Base-by-base conservation (phyloP, 2,329 filamentous ascomycete genomes). In the Calonectria naviculata region DNA sequence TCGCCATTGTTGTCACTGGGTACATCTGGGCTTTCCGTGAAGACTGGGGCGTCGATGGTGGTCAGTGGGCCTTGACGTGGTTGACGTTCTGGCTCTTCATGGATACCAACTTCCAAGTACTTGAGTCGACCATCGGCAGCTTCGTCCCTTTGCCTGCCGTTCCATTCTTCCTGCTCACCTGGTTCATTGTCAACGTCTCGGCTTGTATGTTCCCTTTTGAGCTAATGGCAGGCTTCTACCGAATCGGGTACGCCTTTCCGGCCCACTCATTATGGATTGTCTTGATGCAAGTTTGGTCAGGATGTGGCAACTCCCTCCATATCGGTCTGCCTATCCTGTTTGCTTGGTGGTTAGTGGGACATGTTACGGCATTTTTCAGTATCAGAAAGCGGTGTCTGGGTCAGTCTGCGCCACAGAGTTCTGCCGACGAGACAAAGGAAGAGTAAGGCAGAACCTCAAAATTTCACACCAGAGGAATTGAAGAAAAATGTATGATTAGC, bases 1-100 rank as follows among this genome's bases (percentile, higher is more conserved):
- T 80, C 17, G 80, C 83, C 0, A 72, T 87, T 2, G 81, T 80
- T 31, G 80, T 82, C 21, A 77, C 84, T 0, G 85, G 84, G 0
- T 81, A 81, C 36, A 82, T 86, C 65, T 87, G 85, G 85, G 85
- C 83, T 0, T 87, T 85, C 74, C 77, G 81, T 2, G 83, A 83
- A 36, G 77, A 75, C 28, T 87, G 85, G 85, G 64, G 71, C 3
- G 84, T 86, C 7, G 77, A 78, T 29, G 81, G 77, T 8, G 21
- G 60, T 3, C 61, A 77, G 31, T 81, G 80, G 44, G 77, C 67
- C 4, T 44, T 73, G 15, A 77, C 72, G 0, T 79, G 81, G 77
- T 67, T 82, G 67, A 73, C 74, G 1, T 71, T 80, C 15, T 86
- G 84, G 85, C 73, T 86, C 0, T 80, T 79, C 46, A 83, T 84